Evolutionary conservation across 2,329 filamentous ascomycete species (phyloP).

Genomic region (Hypoxylon rubiginosum): DNA sequence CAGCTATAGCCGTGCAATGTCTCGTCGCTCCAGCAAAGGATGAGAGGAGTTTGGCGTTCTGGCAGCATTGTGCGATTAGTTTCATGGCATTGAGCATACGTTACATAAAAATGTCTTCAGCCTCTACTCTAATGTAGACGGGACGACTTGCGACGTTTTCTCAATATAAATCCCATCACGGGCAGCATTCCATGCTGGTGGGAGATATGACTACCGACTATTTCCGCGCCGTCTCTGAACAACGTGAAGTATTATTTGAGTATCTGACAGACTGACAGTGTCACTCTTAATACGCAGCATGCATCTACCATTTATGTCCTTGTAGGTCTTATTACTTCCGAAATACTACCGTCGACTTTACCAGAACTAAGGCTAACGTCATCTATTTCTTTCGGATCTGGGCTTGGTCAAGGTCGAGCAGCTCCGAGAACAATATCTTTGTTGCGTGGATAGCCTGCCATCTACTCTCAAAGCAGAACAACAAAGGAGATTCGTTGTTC

Average conservation of each 20-base stretch:
- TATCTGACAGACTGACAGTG: constrained; percentile 4
- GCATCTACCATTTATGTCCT: constrained; percentile 1
- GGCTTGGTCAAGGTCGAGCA: constrained; percentile 16
- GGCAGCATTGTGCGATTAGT: constrained; percentile 46
- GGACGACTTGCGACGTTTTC: constrained; percentile 44
- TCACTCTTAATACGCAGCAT: not conserved
- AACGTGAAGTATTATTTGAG: constrained; percentile 29
- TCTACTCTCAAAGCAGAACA: constrained; percentile 11
- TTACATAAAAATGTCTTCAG: constrained; percentile 47
- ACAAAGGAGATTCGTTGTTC: constrained; percentile 24
- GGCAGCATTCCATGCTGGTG: constrained; percentile 25
- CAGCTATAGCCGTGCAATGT: constrained; percentile 36
- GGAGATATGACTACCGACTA: constrained; percentile 8
- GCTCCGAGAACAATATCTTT: constrained; percentile 41
- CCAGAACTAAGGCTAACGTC: constrained; percentile 16
- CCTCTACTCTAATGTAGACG: constrained; percentile 43
- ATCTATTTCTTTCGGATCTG: constrained; percentile 23
- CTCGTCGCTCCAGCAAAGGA: constrained; percentile 39
- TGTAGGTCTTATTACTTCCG: constrained; percentile 34
- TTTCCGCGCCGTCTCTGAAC: constrained; percentile 4
- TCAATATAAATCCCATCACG: constrained; percentile 47
- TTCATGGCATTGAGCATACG: constrained; percentile 45
- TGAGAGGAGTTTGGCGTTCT: constrained; percentile 42
- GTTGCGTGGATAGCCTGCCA: constrained; percentile 19
- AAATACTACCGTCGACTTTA: constrained; percentile 27